phyloP scores from a whole-genome alignment of 2,329 filamentous ascomycete genomes.

The Aureobasidium sp. region DNA sequence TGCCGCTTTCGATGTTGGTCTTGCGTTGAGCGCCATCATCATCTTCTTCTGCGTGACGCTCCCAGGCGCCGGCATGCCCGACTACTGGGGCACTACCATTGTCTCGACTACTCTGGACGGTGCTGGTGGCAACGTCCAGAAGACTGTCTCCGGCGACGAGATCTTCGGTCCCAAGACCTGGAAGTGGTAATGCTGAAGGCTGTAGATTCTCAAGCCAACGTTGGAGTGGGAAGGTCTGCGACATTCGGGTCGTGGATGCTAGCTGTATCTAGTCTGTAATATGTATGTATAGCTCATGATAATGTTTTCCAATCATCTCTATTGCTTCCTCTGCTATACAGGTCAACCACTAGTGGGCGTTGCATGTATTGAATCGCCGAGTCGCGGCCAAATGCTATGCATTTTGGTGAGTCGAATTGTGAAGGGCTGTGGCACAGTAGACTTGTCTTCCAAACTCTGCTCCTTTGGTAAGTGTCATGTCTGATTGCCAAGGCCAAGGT shows the following conservation, averaged over 20 bases:
- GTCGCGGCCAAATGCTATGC: background rate
- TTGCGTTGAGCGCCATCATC: slow-evolving; percentile 77
- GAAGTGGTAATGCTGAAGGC: slow-evolving; percentile 16
- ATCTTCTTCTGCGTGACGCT: slow-evolving; percentile 83
- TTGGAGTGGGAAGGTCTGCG: background rate
- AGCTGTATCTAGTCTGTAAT: background rate
- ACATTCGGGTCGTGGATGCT: background rate
- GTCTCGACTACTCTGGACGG: slow-evolving; percentile 14
- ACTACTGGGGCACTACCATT: slow-evolving; percentile 81
- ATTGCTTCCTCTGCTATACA: too few relatives aligned
- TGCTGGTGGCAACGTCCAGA: slow-evolving; percentile 14
- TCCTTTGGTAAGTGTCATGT: background rate
- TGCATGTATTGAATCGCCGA: background rate
- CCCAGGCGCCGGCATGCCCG: slow-evolving; percentile 63
- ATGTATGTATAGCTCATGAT: background rate
- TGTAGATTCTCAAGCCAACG: background rate
- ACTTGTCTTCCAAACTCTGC: background rate
- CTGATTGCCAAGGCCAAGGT: too few relatives aligned
- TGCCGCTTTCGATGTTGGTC: slow-evolving; percentile 71
- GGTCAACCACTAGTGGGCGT: background rate
- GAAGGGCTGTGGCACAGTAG: too few relatives aligned
- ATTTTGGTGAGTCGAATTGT: too few relatives aligned
- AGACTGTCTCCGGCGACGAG: slow-evolving; percentile 50
- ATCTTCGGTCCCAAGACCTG: slow-evolving; percentile 51
- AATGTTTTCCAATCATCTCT: background rate